Evolutionary conservation across 2,329 filamentous ascomycete species (phyloP), one percentile per base, ranked within the genome.

Genomic region (Diaporthe ampelina): DNA sequence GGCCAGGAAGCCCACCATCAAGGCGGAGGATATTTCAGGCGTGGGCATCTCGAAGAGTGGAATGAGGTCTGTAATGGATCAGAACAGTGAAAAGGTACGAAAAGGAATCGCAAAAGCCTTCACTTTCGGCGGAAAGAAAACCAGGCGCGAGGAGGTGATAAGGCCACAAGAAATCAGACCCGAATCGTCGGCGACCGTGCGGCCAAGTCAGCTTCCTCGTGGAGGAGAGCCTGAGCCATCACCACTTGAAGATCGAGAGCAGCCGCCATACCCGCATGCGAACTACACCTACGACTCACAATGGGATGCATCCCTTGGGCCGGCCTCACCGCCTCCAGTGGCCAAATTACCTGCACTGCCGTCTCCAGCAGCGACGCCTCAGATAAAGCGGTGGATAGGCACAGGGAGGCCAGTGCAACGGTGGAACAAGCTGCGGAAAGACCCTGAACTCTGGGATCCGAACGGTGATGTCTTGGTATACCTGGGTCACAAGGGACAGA

Each of bases 391-490:
- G 17, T 91, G 88, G 88, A 82, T 87, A 17, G 89, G 89, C 0
- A 83, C 81, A 4, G 88, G 88, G 0, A 81, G 85, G 19, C 84
- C 86, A 0, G 84, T 86, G 0, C 85, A 88, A 68, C 82, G 85
- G 40, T 91, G 89, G 89, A 90, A 89, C 77, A 90, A 90, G 78
- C 82, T 91, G 3, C 84, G 87, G 13, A 90, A 90, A 78, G 90
- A 91, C 65, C 88, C 89, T 1, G 90, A 91, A 77, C 81, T 91
- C 3, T 92, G 90, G 90, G 88, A 91, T 77, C 86, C 87, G 0
- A 89, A 90, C 73, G 90, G 90, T 29, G 90, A 92, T 74, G 90
- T 91, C 19, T 81, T 91, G 13, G 84, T 92, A 1, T 91, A 87
- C 78, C 85, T 91, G 8, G 85, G 87, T 0, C 84, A 86, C 32